Evolutionary conservation across 2,329 filamentous ascomycete species (phyloP).

Genomic region (Rachicladosporium sp.): DNA sequence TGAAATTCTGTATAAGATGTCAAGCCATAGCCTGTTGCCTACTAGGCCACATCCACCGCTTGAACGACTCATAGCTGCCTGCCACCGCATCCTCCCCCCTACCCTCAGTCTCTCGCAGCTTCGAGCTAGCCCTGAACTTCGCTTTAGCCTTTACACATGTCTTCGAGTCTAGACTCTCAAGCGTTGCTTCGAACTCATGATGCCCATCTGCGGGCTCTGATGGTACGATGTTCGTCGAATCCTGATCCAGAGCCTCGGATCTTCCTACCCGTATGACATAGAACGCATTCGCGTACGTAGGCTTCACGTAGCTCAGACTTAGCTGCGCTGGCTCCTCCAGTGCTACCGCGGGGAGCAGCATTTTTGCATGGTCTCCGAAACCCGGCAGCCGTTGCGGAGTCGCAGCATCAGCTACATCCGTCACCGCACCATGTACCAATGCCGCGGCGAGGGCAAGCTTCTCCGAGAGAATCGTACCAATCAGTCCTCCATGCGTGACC

Average conservation of each 20-base stretch:
- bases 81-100: slow-evolving; percentile 11
- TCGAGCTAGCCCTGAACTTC: slow-evolving; percentile 14
- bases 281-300: slow-evolving; percentile 47
- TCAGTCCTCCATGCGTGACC: slow-evolving; percentile 57
- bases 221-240: slow-evolving; percentile 13
- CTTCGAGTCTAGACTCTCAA: slow-evolving; percentile 45
- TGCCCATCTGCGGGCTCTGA: slow-evolving; percentile 23
- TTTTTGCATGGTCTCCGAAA: slow-evolving; percentile 20
- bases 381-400: slow-evolving; percentile 20
- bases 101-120: slow-evolving; percentile 11
- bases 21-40: slow-evolving; percentile 4
- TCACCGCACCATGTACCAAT: slow-evolving; percentile 29
- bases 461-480: slow-evolving; percentile 59
- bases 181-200: slow-evolving; percentile 38
- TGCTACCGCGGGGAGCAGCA: slow-evolving; percentile 8
- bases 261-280: slow-evolving; percentile 48
- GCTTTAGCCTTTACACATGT: slow-evolving; percentile 44
- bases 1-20: no score
- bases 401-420: slow-evolving; percentile 12
- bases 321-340: slow-evolving; percentile 26
- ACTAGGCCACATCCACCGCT: slow-evolving; percentile 22
- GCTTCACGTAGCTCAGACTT: slow-evolving; percentile 48
- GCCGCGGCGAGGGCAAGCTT: slow-evolving; percentile 52
- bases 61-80: slow-evolving; percentile 18
- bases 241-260: slow-evolving; percentile 10